Evolutionary conservation across 1,139 yeast species (phyloP), one percentile per base, ranked within the genome.

Genomic region (Tardiomyces blankii): DNA sequence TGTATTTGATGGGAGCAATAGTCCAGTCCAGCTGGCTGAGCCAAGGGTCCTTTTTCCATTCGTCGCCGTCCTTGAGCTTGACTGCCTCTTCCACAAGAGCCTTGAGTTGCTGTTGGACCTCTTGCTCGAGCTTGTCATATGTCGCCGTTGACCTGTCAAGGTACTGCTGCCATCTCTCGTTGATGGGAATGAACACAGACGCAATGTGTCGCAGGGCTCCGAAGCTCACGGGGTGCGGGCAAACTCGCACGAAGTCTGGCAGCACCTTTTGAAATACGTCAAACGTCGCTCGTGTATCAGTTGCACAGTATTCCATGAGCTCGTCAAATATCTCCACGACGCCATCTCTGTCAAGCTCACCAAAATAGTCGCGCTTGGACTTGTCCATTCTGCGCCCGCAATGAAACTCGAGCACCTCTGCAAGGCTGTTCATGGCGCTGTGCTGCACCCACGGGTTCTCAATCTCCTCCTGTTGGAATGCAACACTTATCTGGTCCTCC

Each of bases 151-250:
- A 79, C 3, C 68, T 69, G n/a, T 71, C 64, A 21, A 88, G 65
- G 58, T 88, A 93, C 2, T 72, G 60, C 18, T 79, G 72, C 98
- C 98, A 93, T 9, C 66, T 55, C 32, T 73, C 67, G 18, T 85
- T 78, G 1, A 95, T 83, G 1, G 99, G 96, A 42, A 93, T 67
- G 44, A 89, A 75, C 46, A 85, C 75, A n/a, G 82, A 72, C 4
- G 89, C 82, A 59, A 93, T 69, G 50, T 80, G 82, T 51, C 83
- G 72, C 47, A 91, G 67, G 0, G 96, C 96, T 1, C 94, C 91
- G 68, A 91, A 84, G 21, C 95, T 86, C 1, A 89, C 95, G 0
- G 98, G 97, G 63, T 93, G 98, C 0, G 97, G 96, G 32, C 89
- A 79, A 45, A 78, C 75, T 28, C 67, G 57, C 39, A 77, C 64